phyloP scores from a whole-genome alignment of 2,329 filamentous ascomycete genomes.

The Hypoxylon sp. region DNA sequence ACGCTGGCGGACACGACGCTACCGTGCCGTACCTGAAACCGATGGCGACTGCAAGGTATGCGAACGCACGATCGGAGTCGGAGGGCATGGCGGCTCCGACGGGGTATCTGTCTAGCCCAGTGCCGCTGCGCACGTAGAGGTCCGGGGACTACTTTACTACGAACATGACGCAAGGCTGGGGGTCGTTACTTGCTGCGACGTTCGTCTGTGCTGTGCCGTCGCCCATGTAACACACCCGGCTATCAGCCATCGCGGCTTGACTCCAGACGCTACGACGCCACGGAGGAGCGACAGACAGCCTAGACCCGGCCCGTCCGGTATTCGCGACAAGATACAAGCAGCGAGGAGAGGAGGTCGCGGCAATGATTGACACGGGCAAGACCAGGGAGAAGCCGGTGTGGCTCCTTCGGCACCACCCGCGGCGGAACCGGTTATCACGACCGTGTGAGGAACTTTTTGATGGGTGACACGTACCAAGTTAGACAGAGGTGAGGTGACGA shows the following conservation, averaged over 20 bases:
- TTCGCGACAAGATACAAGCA: neutral
- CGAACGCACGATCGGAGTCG: too few relatives aligned
- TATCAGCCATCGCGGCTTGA: too few relatives aligned
- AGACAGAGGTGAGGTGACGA: neutral
- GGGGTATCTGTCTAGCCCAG: too few relatives aligned
- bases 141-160: too few relatives aligned
- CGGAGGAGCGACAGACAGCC: neutral
- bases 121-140: too few relatives aligned
- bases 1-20: too few relatives aligned
- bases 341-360: neutral
- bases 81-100: too few relatives aligned
- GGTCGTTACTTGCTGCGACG: too few relatives aligned
- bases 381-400: too few relatives aligned
- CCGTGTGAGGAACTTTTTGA: neutral
- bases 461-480: neutral
- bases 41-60: too few relatives aligned
- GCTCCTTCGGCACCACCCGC: neutral
- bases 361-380: neutral
- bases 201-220: conserved; percentile 25
- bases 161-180: too few relatives aligned
- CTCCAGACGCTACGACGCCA: neutral
- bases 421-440: neutral
- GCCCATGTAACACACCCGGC: conserved; percentile 13
- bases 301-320: neutral
- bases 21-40: too few relatives aligned